These are phyloP conservation scores for Lyophyllum semitale DNA, from an alignment of 768 basidiomycete genomes.

Conservation along the genomic window DNA sequence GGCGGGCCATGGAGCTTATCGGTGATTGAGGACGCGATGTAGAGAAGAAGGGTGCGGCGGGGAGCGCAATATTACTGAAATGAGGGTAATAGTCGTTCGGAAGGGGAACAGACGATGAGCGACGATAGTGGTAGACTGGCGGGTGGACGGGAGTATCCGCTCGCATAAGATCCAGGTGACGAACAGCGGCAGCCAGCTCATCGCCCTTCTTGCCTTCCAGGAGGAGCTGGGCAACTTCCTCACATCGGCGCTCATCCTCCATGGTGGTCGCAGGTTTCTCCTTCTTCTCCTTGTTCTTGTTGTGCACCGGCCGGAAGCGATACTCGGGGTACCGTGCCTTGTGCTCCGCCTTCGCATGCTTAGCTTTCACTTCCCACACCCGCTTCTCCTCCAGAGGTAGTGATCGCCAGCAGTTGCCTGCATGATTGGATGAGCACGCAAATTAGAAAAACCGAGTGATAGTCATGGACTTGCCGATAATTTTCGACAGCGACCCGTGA, in stretches of 20 bases:
- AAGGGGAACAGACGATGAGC: slow-evolving; percentile 66
- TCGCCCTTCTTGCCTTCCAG: slow-evolving; percentile 73
- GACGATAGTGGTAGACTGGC: slow-evolving; percentile 42
- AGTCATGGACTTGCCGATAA: slow-evolving; percentile 53
- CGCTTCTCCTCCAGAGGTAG: slow-evolving; percentile 72
- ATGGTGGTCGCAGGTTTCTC: slow-evolving; percentile 38
- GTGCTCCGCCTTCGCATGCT: slow-evolving; percentile 74
- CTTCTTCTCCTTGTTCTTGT: slow-evolving; percentile 47
- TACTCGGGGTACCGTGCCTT: slow-evolving; percentile 70
- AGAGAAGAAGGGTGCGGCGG: slow-evolving; percentile 43
- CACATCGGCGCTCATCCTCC: slow-evolving; percentile 68
- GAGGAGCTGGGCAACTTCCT: slow-evolving; percentile 63
- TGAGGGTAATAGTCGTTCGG: slow-evolving; percentile 38
- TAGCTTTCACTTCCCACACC: slow-evolving; percentile 73
- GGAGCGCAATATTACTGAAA: slow-evolving; percentile 42
- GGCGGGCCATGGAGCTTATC: slow-evolving; percentile 43
- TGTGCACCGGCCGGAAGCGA: slow-evolving; percentile 56
- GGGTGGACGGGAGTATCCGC: slow-evolving; percentile 11
- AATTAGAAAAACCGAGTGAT: slow-evolving; percentile 27
- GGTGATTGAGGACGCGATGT: slow-evolving; percentile 47
- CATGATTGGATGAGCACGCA: slow-evolving; percentile 20
- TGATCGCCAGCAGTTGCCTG: slow-evolving; percentile 75
- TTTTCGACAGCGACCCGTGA: slow-evolving; percentile 30
- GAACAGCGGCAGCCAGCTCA: slow-evolving; percentile 62
- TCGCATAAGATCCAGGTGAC: slow-evolving; percentile 46